phyloP scores from a whole-genome alignment of 306 rosid species.

The Sophora flavescens region DNA sequence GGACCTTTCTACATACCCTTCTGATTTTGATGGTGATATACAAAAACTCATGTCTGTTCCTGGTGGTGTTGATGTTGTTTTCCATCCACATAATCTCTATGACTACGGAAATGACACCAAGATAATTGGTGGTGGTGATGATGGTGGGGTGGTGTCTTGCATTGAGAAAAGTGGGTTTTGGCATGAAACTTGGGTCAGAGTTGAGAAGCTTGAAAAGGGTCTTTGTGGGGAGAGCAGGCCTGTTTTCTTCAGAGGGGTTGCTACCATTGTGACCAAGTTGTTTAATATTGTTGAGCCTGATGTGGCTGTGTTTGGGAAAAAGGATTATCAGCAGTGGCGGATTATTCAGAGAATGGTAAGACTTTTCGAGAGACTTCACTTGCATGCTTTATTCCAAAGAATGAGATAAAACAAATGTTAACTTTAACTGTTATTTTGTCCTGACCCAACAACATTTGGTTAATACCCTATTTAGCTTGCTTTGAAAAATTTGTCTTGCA shows the following conservation, averaged over 20 bases:
- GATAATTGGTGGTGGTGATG: conserved; percentile 3
- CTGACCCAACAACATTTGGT: too few relatives aligned
- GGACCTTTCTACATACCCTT: conserved; percentile 89
- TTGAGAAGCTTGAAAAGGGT: conserved; percentile 76
- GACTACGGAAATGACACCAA: conserved; percentile 47
- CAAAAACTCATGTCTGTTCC: conserved; percentile 64
- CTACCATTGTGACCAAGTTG: conserved; percentile 83
- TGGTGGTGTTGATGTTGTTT: conserved; percentile 79
- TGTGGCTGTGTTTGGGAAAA: conserved; percentile 88
- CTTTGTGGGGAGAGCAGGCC: conserved; percentile 92
- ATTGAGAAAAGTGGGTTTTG: conserved; percentile 67
- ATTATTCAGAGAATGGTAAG: conserved; percentile 78
- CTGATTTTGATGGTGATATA: conserved; percentile 78
- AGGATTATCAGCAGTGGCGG: conserved; percentile 94
- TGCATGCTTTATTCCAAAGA: conserved; percentile 1
- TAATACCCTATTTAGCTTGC: too few relatives aligned
- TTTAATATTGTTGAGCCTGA: conserved; percentile 93
- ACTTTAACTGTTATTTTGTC: neutral
- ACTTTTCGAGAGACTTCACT: neutral
- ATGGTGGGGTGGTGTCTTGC: conserved; percentile 58
- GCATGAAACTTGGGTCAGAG: conserved; percentile 90
- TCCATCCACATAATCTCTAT: conserved; percentile 72
- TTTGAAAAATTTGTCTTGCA: neutral
- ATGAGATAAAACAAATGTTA: too few relatives aligned
- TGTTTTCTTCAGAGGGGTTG: conserved; percentile 87